Conservation (phyloP, 208 protist species). For the Crithidia sp. region DNA sequence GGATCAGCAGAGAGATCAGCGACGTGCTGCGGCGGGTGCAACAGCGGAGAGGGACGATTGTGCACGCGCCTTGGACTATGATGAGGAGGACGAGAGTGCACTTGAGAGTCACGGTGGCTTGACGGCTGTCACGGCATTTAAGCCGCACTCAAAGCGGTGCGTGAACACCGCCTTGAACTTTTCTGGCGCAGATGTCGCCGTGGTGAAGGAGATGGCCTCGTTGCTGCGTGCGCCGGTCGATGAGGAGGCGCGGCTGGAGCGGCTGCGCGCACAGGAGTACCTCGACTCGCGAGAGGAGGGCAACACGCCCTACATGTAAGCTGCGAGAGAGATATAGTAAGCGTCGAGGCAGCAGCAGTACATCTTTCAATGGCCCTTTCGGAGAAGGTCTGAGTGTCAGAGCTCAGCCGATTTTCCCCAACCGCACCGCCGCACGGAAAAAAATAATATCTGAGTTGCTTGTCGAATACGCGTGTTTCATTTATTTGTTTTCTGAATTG, state of each 20-base stretch:
- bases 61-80: conserved; percentile 18
- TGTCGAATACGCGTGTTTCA: too few relatives aligned
- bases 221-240: conserved; percentile 9
- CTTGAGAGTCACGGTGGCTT: too few relatives aligned
- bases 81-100: not conserved
- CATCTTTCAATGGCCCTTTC: not conserved
- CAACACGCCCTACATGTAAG: conserved; percentile 31
- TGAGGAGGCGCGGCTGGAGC: conserved; percentile 7
- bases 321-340: not conserved
- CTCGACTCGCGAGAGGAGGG: conserved; percentile 25
- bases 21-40: not conserved
- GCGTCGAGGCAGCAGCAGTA: not conserved
- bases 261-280: conserved; percentile 15
- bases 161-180: conserved; percentile 34
- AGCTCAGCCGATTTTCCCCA: too few relatives aligned
- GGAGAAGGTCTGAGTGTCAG: too few relatives aligned
- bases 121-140: too few relatives aligned
- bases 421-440: too few relatives aligned
- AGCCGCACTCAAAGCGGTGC: not conserved
- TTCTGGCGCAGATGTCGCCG: conserved; percentile 31
- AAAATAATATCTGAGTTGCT: too few relatives aligned
- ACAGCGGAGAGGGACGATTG: not conserved
- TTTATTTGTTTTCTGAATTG: too few relatives aligned
- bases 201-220: conserved; percentile 37
- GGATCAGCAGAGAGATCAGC: not conserved